These are phyloP conservation scores for Kuraishia ogatae DNA, from an alignment of 805 yeast species.

Conservation along the genomic window DNA sequence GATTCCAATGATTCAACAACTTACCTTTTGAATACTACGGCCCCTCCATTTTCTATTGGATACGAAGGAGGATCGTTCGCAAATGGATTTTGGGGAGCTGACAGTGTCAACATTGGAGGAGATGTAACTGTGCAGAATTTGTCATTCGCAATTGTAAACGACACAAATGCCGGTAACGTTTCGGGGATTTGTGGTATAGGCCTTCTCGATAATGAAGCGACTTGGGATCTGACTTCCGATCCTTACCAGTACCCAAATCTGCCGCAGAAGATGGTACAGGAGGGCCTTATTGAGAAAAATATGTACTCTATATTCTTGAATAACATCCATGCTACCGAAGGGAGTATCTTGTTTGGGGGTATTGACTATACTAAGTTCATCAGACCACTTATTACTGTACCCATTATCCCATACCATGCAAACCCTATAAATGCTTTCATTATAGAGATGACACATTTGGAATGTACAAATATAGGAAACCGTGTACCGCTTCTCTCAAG, in stretches of 20 bases:
- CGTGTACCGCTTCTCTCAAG: background rate
- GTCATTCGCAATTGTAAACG: constrained; percentile 59
- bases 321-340: constrained; percentile 8
- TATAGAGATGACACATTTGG: background rate
- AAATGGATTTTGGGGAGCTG: constrained; percentile 52
- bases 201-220: background rate
- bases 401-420: constrained; percentile 9
- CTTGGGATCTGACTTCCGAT: background rate
- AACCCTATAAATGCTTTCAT: background rate
- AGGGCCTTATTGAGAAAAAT: constrained; percentile 17
- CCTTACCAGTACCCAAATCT: background rate
- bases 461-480: background rate
- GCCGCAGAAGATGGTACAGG: constrained; percentile 1
- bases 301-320: constrained; percentile 21
- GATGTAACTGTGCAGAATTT: constrained; percentile 33
- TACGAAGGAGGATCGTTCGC: constrained; percentile 44
- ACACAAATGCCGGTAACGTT: constrained; percentile 47
- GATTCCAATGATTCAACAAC: constrained; percentile 28
- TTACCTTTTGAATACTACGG: constrained; percentile 26
- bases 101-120: constrained; percentile 40
- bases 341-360: constrained; percentile 52
- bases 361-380: constrained; percentile 48
- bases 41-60: constrained; percentile 28
- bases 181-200: constrained; percentile 36
- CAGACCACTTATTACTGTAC: constrained; percentile 36